Evolutionary conservation across 192 early-diverging fungal genomes (phyloP).

Genomic region (Umbelopsis isabellina): DNA sequence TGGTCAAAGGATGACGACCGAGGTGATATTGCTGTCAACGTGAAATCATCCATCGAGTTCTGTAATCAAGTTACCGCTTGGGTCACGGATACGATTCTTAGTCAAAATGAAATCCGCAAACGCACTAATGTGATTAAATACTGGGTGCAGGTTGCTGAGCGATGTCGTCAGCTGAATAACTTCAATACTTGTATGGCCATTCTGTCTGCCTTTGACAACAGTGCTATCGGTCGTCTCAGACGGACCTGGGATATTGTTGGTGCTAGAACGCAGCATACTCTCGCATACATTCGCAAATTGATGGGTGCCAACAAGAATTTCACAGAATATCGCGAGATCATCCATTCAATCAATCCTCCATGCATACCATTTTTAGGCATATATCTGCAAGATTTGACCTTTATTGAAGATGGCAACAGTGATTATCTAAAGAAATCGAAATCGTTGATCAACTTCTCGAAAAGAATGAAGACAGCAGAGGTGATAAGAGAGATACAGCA

Average conservation of each 20-base stretch:
- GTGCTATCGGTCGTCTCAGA: constrained; percentile 85
- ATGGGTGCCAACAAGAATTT: constrained; percentile 90
- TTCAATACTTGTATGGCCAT: constrained; percentile 93
- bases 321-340: constrained; percentile 77
- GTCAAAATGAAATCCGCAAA: constrained; percentile 80
- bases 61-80: constrained; percentile 88
- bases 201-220: constrained; percentile 86
- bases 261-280: constrained; percentile 56
- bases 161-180: constrained; percentile 88
- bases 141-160: constrained; percentile 83
- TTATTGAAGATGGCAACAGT: constrained; percentile 92
- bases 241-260: constrained; percentile 86
- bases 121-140: constrained; percentile 79
- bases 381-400: constrained; percentile 90
- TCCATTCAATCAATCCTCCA: constrained; percentile 83
- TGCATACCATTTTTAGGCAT: constrained; percentile 82
- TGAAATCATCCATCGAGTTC: constrained; percentile 84
- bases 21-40: constrained; percentile 75
- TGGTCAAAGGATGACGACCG: constrained; percentile 71
- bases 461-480: constrained; percentile 87
- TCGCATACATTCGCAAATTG: constrained; percentile 68
- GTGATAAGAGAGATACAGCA: constrained; percentile 92
- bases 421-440: constrained; percentile 66
- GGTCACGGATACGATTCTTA: constrained; percentile 84
- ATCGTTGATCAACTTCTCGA: constrained; percentile 90